Conservation (phyloP, 2,329 filamentous ascomycete genomes). For the Rhynchosporium agropyri region DNA sequence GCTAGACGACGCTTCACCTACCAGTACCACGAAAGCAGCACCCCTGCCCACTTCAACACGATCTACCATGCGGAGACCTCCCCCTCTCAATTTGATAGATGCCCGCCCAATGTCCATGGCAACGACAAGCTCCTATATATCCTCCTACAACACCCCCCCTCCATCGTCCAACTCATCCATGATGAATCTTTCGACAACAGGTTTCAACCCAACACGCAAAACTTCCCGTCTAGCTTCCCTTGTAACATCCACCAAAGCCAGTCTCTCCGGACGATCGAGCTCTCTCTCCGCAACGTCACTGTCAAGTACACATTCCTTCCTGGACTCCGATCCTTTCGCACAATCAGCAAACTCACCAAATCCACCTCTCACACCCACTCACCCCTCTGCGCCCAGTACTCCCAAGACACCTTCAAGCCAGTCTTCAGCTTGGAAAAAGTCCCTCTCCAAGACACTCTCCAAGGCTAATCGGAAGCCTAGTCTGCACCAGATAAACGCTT, state of each 20-base stretch:
- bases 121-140: slow-evolving; percentile 25
- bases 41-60: slow-evolving; percentile 15
- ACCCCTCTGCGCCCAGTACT: slow-evolving; percentile 18
- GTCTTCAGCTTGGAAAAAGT: slow-evolving; percentile 32
- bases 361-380: slow-evolving; percentile 16
- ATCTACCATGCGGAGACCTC: slow-evolving; percentile 27
- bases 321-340: slow-evolving; percentile 37
- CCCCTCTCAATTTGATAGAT: slow-evolving; percentile 30
- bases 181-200: slow-evolving; percentile 17
- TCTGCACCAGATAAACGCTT: slow-evolving; percentile 30
- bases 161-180: slow-evolving; percentile 18
- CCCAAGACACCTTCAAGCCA: slow-evolving; percentile 34
- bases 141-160: slow-evolving; percentile 13
- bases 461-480: slow-evolving; percentile 31
- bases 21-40: slow-evolving; percentile 15
- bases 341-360: slow-evolving; percentile 9
- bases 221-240: slow-evolving; percentile 30
- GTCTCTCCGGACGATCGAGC: slow-evolving; percentile 13
- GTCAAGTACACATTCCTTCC: slow-evolving; percentile 33
- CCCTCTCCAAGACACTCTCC: slow-evolving; percentile 27
- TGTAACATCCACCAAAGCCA: slow-evolving; percentile 26
- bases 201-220: slow-evolving; percentile 25
- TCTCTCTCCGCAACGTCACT: slow-evolving; percentile 8
- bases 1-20: slow-evolving; percentile 17
- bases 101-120: slow-evolving; percentile 32